Conservation (phyloP, 2,329 filamentous ascomycete genomes). For the Scedosporium aurantiacum region DNA sequence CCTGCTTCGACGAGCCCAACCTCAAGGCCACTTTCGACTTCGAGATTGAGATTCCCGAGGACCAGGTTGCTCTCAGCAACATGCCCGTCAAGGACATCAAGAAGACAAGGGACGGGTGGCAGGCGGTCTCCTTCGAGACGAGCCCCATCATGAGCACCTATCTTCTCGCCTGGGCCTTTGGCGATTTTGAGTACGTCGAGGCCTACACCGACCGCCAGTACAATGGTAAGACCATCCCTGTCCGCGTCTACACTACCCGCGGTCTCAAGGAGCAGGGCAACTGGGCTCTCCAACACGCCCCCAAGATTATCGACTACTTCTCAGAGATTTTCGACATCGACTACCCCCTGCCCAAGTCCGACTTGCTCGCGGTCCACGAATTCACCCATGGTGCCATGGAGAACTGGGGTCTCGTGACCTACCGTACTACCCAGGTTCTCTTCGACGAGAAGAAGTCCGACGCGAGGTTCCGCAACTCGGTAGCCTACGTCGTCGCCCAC, state of each 20-base stretch:
- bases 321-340: slow-evolving; percentile 90
- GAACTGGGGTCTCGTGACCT: slow-evolving; percentile 94
- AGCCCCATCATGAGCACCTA: slow-evolving; percentile 89
- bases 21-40: slow-evolving; percentile 95
- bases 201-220: slow-evolving; percentile 82
- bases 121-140: slow-evolving; percentile 66
- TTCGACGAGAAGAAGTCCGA: slow-evolving; percentile 91
- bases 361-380: slow-evolving; percentile 84
- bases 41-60: slow-evolving; percentile 78
- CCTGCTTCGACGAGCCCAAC: slow-evolving; percentile 96
- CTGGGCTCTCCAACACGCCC: slow-evolving; percentile 82
- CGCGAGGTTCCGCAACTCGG: slow-evolving; percentile 78
- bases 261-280: slow-evolving; percentile 88
- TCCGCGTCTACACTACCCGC: slow-evolving; percentile 89
- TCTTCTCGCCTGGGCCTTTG: slow-evolving; percentile 85
- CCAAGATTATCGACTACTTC: slow-evolving; percentile 91
- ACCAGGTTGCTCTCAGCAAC: slow-evolving; percentile 84
- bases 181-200: slow-evolving; percentile 95
- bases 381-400: slow-evolving; percentile 87
- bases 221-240: slow-evolving; percentile 80
- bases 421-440: slow-evolving; percentile 88
- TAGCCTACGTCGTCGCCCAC: slow-evolving; percentile 97
- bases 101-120: slow-evolving; percentile 51
- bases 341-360: slow-evolving; percentile 85
- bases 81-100: slow-evolving; percentile 76